phyloP scores from a whole-genome alignment of 129 eudicot genomes.

The Scalesia atractyloides region DNA sequence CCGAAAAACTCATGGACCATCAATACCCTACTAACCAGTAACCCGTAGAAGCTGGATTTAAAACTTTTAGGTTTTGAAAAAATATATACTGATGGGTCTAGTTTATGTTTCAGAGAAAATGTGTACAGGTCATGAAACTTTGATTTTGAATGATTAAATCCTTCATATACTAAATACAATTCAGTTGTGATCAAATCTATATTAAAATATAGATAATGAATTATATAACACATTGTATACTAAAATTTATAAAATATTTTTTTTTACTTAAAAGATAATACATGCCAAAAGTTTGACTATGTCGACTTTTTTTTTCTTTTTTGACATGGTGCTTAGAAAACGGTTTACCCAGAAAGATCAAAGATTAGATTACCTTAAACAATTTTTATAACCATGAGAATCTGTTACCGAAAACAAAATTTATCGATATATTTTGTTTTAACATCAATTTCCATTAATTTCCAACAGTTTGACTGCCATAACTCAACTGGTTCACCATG shows the following conservation, averaged over 20 bases:
- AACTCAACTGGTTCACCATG: conserved; percentile 87
- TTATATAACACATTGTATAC: no score
- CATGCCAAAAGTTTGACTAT: background rate
- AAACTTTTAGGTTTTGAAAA: background rate
- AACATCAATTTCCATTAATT: conserved; percentile 3
- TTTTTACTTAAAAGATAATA: no score
- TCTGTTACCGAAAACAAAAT: background rate
- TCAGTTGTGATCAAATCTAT: no score
- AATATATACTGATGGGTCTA: background rate
- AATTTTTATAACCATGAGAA: background rate
- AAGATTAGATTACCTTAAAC: background rate
- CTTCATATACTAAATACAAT: background rate
- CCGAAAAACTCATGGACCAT: background rate
- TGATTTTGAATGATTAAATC: background rate
- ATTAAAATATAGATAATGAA: no score
- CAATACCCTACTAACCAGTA: background rate
- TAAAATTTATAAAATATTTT: background rate
- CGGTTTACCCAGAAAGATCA: background rate
- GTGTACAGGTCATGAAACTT: background rate
- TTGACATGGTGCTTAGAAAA: background rate
- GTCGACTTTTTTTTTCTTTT: background rate
- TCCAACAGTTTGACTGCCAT: conserved; percentile 74
- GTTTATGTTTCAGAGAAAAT: background rate
- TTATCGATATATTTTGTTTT: background rate
- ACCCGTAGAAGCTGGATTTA: background rate